Percentiles rank a stretch among this genome's conserved stretches.
Evolutionary conservation across 345 rosid genomes (phyloP).

Genomic region (Salix udensis): DNA sequence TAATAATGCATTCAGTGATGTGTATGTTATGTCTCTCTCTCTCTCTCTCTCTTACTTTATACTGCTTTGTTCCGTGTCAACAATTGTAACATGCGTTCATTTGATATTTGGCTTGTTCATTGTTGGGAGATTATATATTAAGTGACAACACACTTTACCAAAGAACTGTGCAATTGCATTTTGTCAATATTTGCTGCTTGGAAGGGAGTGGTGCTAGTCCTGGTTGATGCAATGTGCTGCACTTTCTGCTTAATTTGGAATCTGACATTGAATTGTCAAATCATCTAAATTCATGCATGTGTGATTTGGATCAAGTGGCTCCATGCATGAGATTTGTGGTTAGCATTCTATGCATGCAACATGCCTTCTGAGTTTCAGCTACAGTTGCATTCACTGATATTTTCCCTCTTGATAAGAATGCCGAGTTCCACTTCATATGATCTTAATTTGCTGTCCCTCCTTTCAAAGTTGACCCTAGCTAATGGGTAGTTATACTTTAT

Average conservation of each 20-base stretch:
- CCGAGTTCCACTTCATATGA: not conserved
- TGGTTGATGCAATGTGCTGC: not conserved
- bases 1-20: conserved; percentile 11
- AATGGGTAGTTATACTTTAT: not conserved
- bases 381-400: not conserved
- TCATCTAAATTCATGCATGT: not conserved
- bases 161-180: not conserved
- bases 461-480: not conserved
- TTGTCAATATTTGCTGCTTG: not conserved
- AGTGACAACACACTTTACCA: not conserved
- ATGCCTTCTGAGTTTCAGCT: conserved; percentile 1
- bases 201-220: not conserved
- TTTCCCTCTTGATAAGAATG: not conserved
- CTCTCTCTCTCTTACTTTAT: not conserved
- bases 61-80: not conserved
- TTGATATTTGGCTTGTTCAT: not conserved
- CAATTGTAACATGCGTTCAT: not conserved
- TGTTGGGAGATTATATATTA: not conserved
- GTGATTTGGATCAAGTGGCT: not conserved
- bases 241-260: not conserved
- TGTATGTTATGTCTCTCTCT: not conserved
- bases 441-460: not conserved
- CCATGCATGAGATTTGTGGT: not conserved
- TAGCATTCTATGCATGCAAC: not conserved
- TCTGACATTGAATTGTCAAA: not conserved